Evolutionary conservation across 1,284 basidiomycete genomes (phyloP), one percentile per base, ranked within the genome.

Genomic region (Heterobasidion parviporum): DNA sequence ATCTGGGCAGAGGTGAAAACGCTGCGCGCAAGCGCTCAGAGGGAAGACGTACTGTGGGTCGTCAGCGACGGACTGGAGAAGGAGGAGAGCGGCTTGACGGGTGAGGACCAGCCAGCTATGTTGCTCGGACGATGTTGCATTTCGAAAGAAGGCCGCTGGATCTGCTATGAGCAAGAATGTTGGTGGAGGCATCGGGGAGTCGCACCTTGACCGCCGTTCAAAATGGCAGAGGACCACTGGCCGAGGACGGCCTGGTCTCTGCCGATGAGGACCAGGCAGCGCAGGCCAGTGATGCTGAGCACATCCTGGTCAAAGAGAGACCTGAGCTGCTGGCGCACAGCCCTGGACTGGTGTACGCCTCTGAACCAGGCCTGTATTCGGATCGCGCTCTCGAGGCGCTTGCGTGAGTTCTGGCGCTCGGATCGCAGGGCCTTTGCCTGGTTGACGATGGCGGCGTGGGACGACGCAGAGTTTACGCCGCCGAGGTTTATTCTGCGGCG

Each of bases 401-500:
- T 74, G 54, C 83, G 80, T 18, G 74, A 70, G 51, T 79, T 75
- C 49, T 79, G 74, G 18, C 90, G 77, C 62, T 83, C 80, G 52
- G 74, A 70, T 43, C 87, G 76, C 54, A 79, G 74, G 8, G 72
- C 71, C 61, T 79, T 79, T 7, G 86, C 89, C 54, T 81, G 75
- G 59, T 79, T 75, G 45, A 91, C 71, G 60, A 92, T 77, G 47
- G 78, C 71, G 9, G 75, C 68, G 47, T 81, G 79, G 0, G 80
- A 75, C 15, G 80, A 64, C 8, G 76, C 74, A 14, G 78, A 69
- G 0, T 76, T 77, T 1, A 75, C 67, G 2, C 85, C 85, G n/a
- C 89, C 89, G 35, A 92, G 78, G 66, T 92, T 92, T 62, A 92
- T 92, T 60, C 81, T 76, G 34, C 85, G 78, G 54, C 81, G 76